A percentile compares a stretch with the other conserved stretches of the same genome.
Conservation (phyloP, 2,329 filamentous ascomycete species). For the Monosporascus sp. region DNA sequence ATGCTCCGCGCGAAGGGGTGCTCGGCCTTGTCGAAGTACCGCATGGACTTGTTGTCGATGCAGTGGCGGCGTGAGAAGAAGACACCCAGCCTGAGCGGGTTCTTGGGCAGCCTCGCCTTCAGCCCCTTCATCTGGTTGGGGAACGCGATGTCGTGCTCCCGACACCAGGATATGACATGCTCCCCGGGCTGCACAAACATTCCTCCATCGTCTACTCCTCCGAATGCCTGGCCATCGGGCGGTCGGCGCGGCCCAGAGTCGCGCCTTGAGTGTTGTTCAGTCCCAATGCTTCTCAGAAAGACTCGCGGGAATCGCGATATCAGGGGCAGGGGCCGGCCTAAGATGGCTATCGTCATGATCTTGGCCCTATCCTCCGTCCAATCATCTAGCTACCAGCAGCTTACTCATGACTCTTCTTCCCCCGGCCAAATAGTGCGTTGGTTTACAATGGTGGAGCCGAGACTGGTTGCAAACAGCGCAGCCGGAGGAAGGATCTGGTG, state of each 20-base stretch:
- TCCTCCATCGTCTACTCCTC: neutral
- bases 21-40: slow-evolving; percentile 21
- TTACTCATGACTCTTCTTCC: slow-evolving; percentile 6
- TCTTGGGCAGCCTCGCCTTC: slow-evolving; percentile 4
- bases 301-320: neutral
- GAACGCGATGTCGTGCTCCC: slow-evolving; percentile 37
- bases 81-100: slow-evolving; percentile 9
- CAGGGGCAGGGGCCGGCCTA: slow-evolving; percentile 5
- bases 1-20: slow-evolving; percentile 22
- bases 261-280: neutral
- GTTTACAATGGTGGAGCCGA: no score
- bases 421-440: neutral
- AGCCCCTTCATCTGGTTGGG: slow-evolving; percentile 6
- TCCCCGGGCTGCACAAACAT: slow-evolving; percentile 9
- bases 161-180: slow-evolving; percentile 18
- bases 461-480: no score
- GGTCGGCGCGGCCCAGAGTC: neutral
- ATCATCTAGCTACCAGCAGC: slow-evolving; percentile 4
- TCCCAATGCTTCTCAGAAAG: slow-evolving; percentile 3
- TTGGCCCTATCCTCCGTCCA: slow-evolving; percentile 5
- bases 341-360: slow-evolving; percentile 16
- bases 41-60: slow-evolving; percentile 17
- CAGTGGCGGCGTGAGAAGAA: slow-evolving; percentile 16
- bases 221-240: neutral
- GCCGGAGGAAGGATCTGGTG: no score